Conservation (phyloP, 75 land plant species). For the Isoetes taiwanensis region DNA sequence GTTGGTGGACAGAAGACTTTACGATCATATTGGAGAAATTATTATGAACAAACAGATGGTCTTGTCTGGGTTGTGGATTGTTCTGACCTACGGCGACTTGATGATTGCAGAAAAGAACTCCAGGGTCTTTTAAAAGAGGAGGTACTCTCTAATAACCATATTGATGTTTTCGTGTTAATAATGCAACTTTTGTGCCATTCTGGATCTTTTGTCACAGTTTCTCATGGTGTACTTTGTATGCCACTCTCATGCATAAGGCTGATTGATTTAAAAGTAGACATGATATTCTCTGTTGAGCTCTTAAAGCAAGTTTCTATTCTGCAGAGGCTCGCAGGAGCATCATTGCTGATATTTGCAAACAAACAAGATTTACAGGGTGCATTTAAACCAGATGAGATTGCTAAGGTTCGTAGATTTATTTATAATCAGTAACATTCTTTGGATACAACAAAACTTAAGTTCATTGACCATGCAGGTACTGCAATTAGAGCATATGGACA, state of each 20-base stretch:
- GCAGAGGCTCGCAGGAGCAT: constrained; percentile 88
- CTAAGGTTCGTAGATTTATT: constrained; percentile 37
- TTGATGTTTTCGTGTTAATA: background rate
- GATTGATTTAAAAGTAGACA: background rate
- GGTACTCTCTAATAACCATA: constrained; percentile 41
- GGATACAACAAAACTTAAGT: background rate
- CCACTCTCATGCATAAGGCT: background rate
- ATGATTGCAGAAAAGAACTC: constrained; percentile 80
- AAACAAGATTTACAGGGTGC: constrained; percentile 95
- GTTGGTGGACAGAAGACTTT: constrained; percentile 93
- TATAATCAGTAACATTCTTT: background rate
- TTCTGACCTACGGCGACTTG: constrained; percentile 75
- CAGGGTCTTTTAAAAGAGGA: constrained; percentile 91
- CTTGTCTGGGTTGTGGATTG: constrained; percentile 99
- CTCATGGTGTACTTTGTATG: background rate
- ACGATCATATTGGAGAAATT: constrained; percentile 93
- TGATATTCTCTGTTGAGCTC: background rate
- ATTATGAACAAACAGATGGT: constrained; percentile 95
- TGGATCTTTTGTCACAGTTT: no score
- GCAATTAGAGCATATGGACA: constrained; percentile 83
- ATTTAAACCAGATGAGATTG: constrained; percentile 71
- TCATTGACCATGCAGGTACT: constrained; percentile 38
- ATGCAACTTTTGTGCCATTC: background rate
- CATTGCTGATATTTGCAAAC: constrained; percentile 78
- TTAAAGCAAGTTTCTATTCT: background rate